Evolutionary conservation across 768 basidiomycete species (phyloP), one percentile per base, ranked within the genome.

Genomic region (Mycena haematopus): DNA sequence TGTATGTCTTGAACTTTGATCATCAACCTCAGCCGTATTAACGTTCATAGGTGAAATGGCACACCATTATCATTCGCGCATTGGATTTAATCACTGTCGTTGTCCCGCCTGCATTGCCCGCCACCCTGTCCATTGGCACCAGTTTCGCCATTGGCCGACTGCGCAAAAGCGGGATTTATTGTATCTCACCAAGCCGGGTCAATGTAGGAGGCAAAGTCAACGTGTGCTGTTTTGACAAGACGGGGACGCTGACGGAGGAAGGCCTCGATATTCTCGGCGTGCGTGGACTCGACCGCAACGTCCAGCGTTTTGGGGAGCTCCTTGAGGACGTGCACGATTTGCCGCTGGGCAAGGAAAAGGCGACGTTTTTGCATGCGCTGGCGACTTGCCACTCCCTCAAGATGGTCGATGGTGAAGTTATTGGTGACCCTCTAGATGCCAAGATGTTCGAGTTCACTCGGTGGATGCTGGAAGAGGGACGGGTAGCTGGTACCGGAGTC

Each of bases 391-490:
- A 99, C 75, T 95, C 94, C 2, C 82, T 99, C 62, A 96, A 96
- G 73, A 88, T 90, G 76, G 87, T 99, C 25, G 88, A 93, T 60
- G 91, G 89, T 1, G 85, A 92, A 67, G 77, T 90, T n/a, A 88
- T 99, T 42, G 97, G 97, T 0, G 97, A 99, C 75, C 97, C 97
- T 1, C 76, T 99, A 40, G 97, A 99, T 72, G 88, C 91, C 60
- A 96, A 96, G 77, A 99, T 99, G 97, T 99, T 98, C 73, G 90
- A 90, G 63, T 99, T 97, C 72, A 98, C 97, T 8, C 86, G 86
- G 54, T 99, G 97, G 97, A 92, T 90, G 0, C 78, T 99, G 53
- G 96, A 99, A 71, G 97, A 99, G 78, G 96, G 96, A 1, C 81
- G 86, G 25, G 70, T 88, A 14, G 83, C 87, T 25, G 88, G 90